These are phyloP conservation scores for Aspergillus tubingensis DNA, from an alignment of 2,329 filamentous ascomycete genomes.

Conservation along the genomic window DNA sequence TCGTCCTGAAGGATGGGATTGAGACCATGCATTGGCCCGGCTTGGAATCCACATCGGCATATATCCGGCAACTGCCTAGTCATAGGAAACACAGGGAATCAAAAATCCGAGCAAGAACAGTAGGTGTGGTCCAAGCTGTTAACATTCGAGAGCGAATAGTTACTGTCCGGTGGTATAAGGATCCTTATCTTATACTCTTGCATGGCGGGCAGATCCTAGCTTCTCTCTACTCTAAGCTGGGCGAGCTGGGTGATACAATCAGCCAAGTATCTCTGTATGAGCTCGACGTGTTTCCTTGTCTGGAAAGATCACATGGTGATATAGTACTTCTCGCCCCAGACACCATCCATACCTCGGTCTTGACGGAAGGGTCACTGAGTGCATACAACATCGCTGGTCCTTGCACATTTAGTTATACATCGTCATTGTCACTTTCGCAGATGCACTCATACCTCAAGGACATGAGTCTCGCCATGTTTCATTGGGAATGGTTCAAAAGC, in stretches of 20 bases:
- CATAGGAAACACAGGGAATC: background rate
- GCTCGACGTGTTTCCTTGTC: conserved; percentile 51
- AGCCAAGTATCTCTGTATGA: conserved; percentile 63
- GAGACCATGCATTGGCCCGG: conserved; percentile 16
- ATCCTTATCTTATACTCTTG: conserved; percentile 40
- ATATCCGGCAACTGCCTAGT: background rate
- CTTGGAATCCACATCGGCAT: background rate
- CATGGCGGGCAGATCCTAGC: conserved; percentile 36
- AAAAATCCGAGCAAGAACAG: conserved; percentile 42
- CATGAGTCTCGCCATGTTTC: conserved; percentile 20
- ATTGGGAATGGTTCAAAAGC: conserved; percentile 25
- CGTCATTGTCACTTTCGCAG: conserved; percentile 16
- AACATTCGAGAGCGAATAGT: conserved; percentile 59
- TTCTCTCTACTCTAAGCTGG: conserved; percentile 46
- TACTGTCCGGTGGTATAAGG: conserved; percentile 55
- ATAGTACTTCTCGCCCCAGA: conserved; percentile 53
- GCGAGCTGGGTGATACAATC: conserved; percentile 41
- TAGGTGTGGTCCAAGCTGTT: conserved; percentile 60
- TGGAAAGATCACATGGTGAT: conserved; percentile 54
- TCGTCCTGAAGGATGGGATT: conserved; percentile 49
- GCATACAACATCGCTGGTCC: conserved; percentile 9
- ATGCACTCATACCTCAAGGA: conserved; percentile 17
- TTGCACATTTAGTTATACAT: conserved; percentile 19
- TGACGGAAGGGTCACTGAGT: background rate
- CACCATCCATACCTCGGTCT: conserved; percentile 18